Evolutionary conservation across 2,329 filamentous ascomycete species (phyloP), one percentile per base, ranked within the genome.

Genomic region (Dactylellina sp.): DNA sequence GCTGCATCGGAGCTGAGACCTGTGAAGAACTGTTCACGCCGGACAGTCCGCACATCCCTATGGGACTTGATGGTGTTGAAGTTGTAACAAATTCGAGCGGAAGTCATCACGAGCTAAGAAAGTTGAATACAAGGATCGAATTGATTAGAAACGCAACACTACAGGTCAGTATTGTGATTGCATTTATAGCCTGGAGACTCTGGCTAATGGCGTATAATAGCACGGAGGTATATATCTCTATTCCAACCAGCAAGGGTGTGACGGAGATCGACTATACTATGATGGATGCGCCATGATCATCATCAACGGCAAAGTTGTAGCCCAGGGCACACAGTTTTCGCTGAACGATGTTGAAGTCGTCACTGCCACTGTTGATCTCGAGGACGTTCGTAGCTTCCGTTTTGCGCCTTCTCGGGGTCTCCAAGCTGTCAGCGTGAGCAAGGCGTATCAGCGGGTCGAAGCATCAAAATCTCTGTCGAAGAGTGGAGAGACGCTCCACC

Each of bases 21-120:
- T 91, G 89, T 76, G 89, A 91, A 79, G 88, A 90, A 77, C 81
- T 90, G 1, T 90, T 88, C 79, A 88, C 86, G 4, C 86, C 87
- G 1, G 82, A 84, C 76, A 83, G 83, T 7, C 86, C 87, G 2
- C 86, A 88, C 75, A 85, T 85, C 32, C 81, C 83, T 7, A 88
- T 88, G 82, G 85, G 86, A n/a, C 82, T 92, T 1, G 85, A 88
- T 77, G 91, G 91, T 2, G 87, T 88, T 4, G 91, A 92, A 78
- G 88, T 92, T 62, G 85, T 91, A 75, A 87, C 87, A 7, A 94
- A 94, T 80, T 87, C 85, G 1, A 88, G 85, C 60, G 90, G 88
- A 5, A 88, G 84, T 11, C 91, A 94, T 79, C 87, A 88, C 78
- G 85, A 88, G 76, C 81, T 92, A 7, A 83, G 88, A 16, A 92